These are phyloP conservation scores for Botrytis porri DNA, from an alignment of 2,329 filamentous ascomycete genomes.

Conservation along the genomic window DNA sequence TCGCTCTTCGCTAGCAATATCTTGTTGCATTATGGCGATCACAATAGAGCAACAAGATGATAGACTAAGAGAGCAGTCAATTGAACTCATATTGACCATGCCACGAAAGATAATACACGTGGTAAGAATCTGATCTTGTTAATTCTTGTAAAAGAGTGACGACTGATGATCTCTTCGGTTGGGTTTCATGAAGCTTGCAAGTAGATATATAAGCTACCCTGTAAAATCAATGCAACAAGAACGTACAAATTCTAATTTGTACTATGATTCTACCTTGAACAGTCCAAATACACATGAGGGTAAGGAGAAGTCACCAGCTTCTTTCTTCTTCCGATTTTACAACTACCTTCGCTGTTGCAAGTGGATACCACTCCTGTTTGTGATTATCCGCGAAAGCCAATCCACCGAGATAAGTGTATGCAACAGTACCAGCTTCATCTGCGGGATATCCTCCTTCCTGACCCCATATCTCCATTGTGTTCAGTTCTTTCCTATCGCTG, in stretches of 20 bases:
- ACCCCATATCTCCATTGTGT: accelerated
- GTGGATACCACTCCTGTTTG: neutral
- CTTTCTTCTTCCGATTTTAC: accelerated
- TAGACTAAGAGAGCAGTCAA: neutral
- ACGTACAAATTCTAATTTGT: too few species aligned
- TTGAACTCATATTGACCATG: neutral
- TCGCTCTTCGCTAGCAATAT: neutral
- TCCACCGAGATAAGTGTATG: neutral
- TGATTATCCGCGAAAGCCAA: neutral
- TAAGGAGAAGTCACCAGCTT: too few species aligned
- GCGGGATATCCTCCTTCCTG: neutral
- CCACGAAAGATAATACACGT: neutral
- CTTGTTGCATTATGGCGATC: neutral
- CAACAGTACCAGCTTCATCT: neutral
- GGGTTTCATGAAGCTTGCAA: too few species aligned
- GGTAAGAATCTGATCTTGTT: neutral
- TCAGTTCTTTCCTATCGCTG: too few species aligned
- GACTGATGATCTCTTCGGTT: too few species aligned
- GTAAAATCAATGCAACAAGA: too few species aligned
- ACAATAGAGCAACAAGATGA: neutral
- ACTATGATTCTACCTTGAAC: too few species aligned
- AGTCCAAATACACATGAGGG: too few species aligned
- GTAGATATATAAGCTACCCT: too few species aligned
- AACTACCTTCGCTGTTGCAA: neutral
- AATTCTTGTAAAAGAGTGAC: neutral